These are phyloP conservation scores for Pythium phragmiticola DNA, from an alignment of 352 stramenopile genomes.

Conservation along the genomic window DNA sequence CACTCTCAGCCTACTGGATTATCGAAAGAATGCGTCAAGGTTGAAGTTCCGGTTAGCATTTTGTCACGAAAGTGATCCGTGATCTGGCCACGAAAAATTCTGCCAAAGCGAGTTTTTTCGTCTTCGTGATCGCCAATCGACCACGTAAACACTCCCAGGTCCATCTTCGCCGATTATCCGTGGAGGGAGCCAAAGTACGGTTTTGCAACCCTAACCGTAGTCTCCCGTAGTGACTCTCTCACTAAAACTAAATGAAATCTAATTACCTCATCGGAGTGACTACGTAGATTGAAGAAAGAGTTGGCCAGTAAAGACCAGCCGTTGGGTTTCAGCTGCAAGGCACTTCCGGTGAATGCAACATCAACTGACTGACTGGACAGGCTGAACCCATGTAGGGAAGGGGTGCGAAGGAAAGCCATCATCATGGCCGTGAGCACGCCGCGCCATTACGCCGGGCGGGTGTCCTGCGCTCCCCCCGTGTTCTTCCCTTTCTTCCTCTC, in stretches of 20 bases:
- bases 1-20: neutral
- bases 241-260: neutral
- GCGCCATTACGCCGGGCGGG: no score
- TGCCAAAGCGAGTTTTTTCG: no score
- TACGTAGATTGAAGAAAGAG: neutral
- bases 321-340: neutral
- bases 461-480: neutral
- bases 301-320: neutral
- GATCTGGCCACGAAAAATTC: no score
- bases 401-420: neutral
- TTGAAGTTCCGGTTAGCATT: no score
- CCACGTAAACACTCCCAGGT: neutral
- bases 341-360: no score
- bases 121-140: neutral
- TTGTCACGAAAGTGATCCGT: no score
- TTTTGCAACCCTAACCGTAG: neutral
- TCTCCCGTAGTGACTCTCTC: neutral
- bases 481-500: neutral
- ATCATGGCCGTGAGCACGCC: neutral
- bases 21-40: neutral
- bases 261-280: neutral
- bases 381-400: constrained; percentile 1
- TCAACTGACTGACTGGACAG: neutral
- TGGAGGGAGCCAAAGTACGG: neutral
- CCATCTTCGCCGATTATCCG: neutral